Evolutionary conservation across 306 rosid genomes (phyloP), one percentile per base, ranked within the genome.

Genomic region (Ormosia semicastrata): DNA sequence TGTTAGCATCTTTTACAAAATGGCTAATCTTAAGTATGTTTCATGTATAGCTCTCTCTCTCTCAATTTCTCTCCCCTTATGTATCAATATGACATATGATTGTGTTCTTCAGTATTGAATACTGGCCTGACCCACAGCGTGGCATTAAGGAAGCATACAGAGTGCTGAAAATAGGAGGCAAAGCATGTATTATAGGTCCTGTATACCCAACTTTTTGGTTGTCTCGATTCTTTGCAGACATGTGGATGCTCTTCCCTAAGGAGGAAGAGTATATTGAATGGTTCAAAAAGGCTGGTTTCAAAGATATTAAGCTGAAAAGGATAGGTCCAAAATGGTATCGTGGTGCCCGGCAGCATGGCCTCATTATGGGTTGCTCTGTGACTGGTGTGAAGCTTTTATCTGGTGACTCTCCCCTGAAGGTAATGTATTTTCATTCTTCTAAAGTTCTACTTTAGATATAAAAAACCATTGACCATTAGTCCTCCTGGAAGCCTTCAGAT

Each of bases 281-380:
- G 96, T 94, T 94, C 71, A 70, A 73, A 73, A 92, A 91, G 78
- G 97, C 94, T 36, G 97, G 97, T 49, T 94, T 94, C 85, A 89
- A 87, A 78, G 91, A 91, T 73, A 63, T 94, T 57, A 89, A 91
- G 78, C 85, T 91, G 71, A 94, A 92, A 86, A 94, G 97, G 86
- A 94, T 94, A 63, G 97, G 97, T 79, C 98, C 97, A 54, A 87
- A 88, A 77, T 92, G 98, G 98, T 92, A 94, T 52, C 94, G 96
- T 13, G 96, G 98, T 40, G 98, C 89, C 13, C 82, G 96, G 60
- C 88, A 92, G 13, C 97, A 94, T 52, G 97, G 97, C 41, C 82
- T 94, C 76, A 94, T 92, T 79, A 92, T 94, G 97, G 97, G 97
- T 68, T 92, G 97, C 70, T 94, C 97, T 58, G 93, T 90, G 0